Percentiles rank a stretch among this genome's conserved stretches.
These are phyloP conservation scores for Boletus fagicola DNA, from an alignment of 768 basidiomycete species.

Conservation along the genomic window DNA sequence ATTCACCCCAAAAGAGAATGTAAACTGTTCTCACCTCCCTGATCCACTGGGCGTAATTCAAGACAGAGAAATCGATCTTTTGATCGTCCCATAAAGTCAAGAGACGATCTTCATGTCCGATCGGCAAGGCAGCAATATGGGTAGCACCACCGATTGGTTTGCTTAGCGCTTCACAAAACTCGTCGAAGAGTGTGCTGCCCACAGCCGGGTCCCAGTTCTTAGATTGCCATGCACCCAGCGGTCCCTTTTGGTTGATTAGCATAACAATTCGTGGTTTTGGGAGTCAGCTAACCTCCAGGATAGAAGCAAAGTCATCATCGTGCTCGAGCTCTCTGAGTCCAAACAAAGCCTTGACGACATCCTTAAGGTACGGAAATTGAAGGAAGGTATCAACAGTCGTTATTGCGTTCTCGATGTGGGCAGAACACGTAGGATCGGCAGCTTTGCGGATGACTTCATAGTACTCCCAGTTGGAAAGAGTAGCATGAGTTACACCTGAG, in stretches of 20 bases:
- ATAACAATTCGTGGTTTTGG: constrained; percentile 17
- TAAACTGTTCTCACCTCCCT: constrained; percentile 47
- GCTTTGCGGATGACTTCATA: constrained; percentile 75
- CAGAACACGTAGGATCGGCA: constrained; percentile 62
- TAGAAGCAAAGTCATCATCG: constrained; percentile 75
- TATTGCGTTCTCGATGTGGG: constrained; percentile 56
- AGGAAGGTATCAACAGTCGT: constrained; percentile 62
- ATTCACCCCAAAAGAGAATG: neutral
- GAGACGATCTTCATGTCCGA: constrained; percentile 49
- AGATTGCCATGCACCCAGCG: constrained; percentile 74
- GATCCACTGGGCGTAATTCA: constrained; percentile 78
- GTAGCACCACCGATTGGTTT: constrained; percentile 39
- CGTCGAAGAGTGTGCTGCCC: constrained; percentile 58
- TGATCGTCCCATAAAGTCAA: constrained; percentile 46
- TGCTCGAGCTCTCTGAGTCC: constrained; percentile 66
- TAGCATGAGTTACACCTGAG: constrained; percentile 81
- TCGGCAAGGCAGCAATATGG: constrained; percentile 40
- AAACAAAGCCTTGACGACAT: constrained; percentile 68
- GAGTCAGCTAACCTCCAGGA: constrained; percentile 51
- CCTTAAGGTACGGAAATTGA: constrained; percentile 43
- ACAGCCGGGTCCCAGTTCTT: constrained; percentile 85
- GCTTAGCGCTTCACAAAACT: constrained; percentile 62
- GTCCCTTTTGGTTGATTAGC: constrained; percentile 38
- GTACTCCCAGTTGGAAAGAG: constrained; percentile 82
- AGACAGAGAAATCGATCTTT: constrained; percentile 54